Conservation (phyloP, 1,139 yeast genomes). For the Geotrichum cucujoidarum region DNA sequence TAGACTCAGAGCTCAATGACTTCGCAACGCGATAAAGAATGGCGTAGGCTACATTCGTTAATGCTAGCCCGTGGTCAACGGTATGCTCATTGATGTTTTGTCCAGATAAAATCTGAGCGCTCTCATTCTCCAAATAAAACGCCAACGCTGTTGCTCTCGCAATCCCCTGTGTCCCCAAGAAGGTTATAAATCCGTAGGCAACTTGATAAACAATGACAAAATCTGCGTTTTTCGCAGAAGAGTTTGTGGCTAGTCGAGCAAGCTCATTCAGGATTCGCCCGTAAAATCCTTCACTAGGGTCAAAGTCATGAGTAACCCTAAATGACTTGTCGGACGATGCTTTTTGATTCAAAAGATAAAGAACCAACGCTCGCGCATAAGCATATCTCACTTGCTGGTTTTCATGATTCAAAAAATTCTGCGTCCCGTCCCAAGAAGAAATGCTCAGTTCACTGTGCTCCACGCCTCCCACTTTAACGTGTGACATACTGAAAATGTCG, state of each 20-base stretch:
- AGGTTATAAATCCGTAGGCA: background rate
- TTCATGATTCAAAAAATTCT: conserved; percentile 28
- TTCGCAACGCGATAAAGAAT: background rate
- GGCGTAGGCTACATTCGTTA: background rate
- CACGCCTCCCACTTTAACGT: conserved; percentile 1
- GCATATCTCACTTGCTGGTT: conserved; percentile 27
- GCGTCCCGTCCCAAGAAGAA: conserved; percentile 36
- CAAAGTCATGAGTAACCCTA: background rate
- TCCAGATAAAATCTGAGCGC: background rate
- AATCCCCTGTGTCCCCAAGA: conserved; percentile 12
- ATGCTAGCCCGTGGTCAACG: conserved; percentile 3
- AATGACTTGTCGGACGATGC: background rate
- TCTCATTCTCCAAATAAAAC: conserved; percentile 3
- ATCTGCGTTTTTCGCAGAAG: background rate
- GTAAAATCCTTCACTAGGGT: conserved; percentile 4
- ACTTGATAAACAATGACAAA: background rate
- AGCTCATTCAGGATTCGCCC: conserved; percentile 7
- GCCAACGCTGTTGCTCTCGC: conserved; percentile 11
- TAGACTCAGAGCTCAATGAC: background rate
- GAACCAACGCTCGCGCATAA: conserved; percentile 28
- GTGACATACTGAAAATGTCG: conserved; percentile 3
- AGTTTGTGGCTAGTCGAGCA: conserved; percentile 2
- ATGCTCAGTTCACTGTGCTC: conserved; percentile 18
- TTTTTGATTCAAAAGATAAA: conserved; percentile 23
- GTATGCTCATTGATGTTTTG: background rate